phyloP scores from a whole-genome alignment of 2,329 filamentous ascomycete genomes.

The Boeremia exigua region DNA sequence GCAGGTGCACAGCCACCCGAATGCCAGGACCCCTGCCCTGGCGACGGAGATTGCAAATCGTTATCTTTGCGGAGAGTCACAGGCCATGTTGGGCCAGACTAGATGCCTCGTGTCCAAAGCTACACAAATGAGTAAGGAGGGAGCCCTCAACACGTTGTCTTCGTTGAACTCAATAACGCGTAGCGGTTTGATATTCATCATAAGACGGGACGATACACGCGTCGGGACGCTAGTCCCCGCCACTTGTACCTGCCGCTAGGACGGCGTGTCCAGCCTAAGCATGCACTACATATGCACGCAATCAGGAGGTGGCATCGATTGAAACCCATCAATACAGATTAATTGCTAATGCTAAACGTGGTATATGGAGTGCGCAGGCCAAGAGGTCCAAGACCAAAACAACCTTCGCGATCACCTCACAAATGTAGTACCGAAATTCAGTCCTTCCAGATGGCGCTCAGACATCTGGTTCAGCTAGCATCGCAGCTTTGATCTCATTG shows the following conservation, averaged over 20 bases:
- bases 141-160: slow-evolving; percentile 7
- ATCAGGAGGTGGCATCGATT: not conserved
- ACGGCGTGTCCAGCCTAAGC: slow-evolving; percentile 2
- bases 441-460: slow-evolving; percentile 2
- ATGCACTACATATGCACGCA: slow-evolving; percentile 16
- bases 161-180: slow-evolving; percentile 6
- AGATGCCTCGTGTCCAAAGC: slow-evolving; percentile 4
- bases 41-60: slow-evolving; percentile 17
- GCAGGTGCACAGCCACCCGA: slow-evolving; percentile 16
- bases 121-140: slow-evolving; percentile 1
- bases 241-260: slow-evolving; percentile 22
- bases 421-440: slow-evolving; percentile 19
- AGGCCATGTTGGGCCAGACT: slow-evolving; percentile 2
- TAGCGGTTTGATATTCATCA: not conserved
- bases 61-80: slow-evolving; percentile 13
- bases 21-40: slow-evolving; percentile 7
- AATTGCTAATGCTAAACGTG: not conserved
- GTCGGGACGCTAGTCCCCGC: slow-evolving; percentile 21
- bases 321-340: slow-evolving; percentile 7
- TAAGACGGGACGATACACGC: slow-evolving; percentile 7
- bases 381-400: slow-evolving; percentile 11
- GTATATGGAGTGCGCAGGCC: slow-evolving; percentile 19
- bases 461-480: slow-evolving; percentile 26
- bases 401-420: slow-evolving; percentile 19
- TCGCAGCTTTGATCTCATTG: slow-evolving; percentile 35